phyloP scores from a whole-genome alignment of 768 basidiomycete species.

The Tricholoma terreum region DNA sequence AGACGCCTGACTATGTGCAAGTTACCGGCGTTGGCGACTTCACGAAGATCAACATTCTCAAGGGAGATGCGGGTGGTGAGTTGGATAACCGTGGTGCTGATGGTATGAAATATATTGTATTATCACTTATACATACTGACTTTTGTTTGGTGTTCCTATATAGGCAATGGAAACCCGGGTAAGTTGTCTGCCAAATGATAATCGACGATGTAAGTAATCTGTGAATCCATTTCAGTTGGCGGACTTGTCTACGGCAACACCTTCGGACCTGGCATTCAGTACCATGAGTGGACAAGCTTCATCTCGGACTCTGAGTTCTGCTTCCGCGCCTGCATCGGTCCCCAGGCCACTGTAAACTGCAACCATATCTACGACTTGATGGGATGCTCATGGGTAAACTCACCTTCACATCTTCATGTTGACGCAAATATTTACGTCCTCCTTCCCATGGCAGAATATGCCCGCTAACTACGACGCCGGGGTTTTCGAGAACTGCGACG shows the following conservation, averaged over 20 bases:
- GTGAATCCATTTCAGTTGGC: slow-evolving; percentile 48
- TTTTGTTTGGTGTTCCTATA: neutral
- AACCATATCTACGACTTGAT: slow-evolving; percentile 77
- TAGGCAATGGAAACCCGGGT: slow-evolving; percentile 47
- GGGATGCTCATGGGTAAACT: slow-evolving; percentile 52
- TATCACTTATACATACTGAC: slow-evolving; percentile 1
- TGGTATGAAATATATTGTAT: slow-evolving; percentile 19
- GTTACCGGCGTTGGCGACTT: slow-evolving; percentile 65
- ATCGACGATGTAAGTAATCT: neutral
- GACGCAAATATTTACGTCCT: neutral
- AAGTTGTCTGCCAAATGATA: slow-evolving; percentile 9
- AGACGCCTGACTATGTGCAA: slow-evolving; percentile 64
- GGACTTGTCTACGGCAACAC: slow-evolving; percentile 66
- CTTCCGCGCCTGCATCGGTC: slow-evolving; percentile 66
- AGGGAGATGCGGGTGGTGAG: slow-evolving; percentile 63
- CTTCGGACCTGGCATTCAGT: slow-evolving; percentile 48
- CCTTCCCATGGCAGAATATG: slow-evolving; percentile 53
- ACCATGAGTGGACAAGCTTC: slow-evolving; percentile 86
- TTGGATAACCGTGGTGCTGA: slow-evolving; percentile 73
- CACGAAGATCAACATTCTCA: slow-evolving; percentile 58
- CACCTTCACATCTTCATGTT: neutral
- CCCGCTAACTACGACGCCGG: slow-evolving; percentile 63
- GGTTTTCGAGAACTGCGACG: slow-evolving; percentile 64
- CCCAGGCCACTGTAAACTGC: slow-evolving; percentile 57
- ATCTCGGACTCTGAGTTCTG: slow-evolving; percentile 69